Percentiles rank a stretch among this genome's conserved stretches.
phyloP scores from a whole-genome alignment of 306 rosid genomes.

The Castanopsis chinensis region DNA sequence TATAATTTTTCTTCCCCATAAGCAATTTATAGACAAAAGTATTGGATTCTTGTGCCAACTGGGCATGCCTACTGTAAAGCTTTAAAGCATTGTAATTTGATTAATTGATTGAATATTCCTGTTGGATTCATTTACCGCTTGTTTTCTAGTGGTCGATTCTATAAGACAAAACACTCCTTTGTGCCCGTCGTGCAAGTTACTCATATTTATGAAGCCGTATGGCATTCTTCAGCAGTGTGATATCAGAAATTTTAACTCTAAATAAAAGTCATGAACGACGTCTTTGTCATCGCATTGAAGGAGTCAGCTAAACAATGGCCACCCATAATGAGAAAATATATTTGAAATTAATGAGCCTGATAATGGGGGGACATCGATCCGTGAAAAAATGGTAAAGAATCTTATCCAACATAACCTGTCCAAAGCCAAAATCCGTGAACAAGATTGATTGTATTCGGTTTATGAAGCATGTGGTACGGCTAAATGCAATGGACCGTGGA shows the following conservation, averaged over 20 bases:
- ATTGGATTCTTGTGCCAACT: constrained; percentile 34
- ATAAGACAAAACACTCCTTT: background rate
- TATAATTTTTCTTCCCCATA: constrained; percentile 13
- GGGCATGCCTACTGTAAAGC: constrained; percentile 52
- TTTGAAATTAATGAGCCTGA: background rate
- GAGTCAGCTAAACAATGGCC: background rate
- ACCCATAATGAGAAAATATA: background rate
- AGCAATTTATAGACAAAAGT: constrained; percentile 25
- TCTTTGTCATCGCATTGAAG: background rate
- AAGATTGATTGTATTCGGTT: background rate
- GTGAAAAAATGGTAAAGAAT: background rate
- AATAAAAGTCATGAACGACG: background rate
- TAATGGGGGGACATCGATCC: background rate
- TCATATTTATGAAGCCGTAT: background rate
- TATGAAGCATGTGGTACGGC: too few species aligned
- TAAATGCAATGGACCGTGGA: too few species aligned
- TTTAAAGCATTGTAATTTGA: constrained; percentile 32
- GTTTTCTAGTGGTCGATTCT: constrained; percentile 1
- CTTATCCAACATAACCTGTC: background rate
- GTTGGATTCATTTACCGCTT: constrained; percentile 2
- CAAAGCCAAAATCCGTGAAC: background rate
- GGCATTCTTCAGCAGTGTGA: background rate
- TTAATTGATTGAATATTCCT: constrained; percentile 6
- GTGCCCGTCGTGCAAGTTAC: background rate
- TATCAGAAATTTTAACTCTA: too few species aligned